These are phyloP conservation scores for Drosera capensis DNA, from an alignment of 148 eudicot genomes.

Conservation along the genomic window DNA sequence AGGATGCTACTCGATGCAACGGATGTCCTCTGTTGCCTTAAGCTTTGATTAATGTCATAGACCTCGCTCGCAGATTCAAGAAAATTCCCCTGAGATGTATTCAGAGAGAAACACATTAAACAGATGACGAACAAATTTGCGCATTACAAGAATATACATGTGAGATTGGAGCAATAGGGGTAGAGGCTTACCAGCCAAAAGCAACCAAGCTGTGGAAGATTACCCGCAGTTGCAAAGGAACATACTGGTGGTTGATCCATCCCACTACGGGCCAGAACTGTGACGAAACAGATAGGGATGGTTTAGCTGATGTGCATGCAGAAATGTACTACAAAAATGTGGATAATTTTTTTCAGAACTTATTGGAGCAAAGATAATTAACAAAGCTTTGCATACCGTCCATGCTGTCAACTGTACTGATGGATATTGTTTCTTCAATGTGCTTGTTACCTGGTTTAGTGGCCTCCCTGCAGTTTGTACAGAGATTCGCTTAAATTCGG, in stretches of 20 bases:
- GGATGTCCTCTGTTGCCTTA: no score
- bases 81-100: conserved; percentile 69
- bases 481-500: no score
- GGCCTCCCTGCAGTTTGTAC: conserved; percentile 56
- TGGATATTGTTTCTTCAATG: conserved; percentile 71
- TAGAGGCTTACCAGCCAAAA: conserved; percentile 48
- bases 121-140: no score
- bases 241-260: conserved; percentile 83
- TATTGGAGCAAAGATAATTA: background rate
- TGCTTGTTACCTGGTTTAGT: conserved; percentile 59
- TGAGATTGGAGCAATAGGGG: background rate
- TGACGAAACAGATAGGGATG: background rate
- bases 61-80: conserved; percentile 69
- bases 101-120: no score
- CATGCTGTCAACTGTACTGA: conserved; percentile 69
- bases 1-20: no score
- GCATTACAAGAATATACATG: no score
- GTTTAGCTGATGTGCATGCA: background rate
- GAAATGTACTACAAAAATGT: no score
- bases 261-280: conserved; percentile 96
- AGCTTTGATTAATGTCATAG: conserved; percentile 34
- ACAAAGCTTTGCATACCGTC: conserved; percentile 34
- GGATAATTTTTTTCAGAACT: no score
- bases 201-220: conserved; percentile 70
- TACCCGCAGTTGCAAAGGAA: conserved; percentile 85